Evolutionary conservation across 2,329 filamentous ascomycete species (phyloP).

Genomic region (Aureobasidium mangrovei): DNA sequence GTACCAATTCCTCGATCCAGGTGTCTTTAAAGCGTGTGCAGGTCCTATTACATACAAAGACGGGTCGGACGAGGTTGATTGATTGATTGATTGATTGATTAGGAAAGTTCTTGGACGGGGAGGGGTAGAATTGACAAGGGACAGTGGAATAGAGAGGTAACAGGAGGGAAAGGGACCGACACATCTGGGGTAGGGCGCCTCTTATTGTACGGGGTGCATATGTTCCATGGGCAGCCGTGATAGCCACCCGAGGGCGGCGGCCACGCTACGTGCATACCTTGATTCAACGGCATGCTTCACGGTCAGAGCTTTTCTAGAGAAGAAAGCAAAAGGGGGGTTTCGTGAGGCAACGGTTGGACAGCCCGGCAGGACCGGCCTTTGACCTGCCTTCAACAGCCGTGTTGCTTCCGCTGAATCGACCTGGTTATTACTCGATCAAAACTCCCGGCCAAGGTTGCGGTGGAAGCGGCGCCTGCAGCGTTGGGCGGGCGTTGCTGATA

Average conservation of each 20-base stretch:
- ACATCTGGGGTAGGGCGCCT: constrained; percentile 11
- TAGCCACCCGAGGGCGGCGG: background rate
- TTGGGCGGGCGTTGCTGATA: constrained; percentile 12
- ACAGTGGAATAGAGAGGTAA: background rate
- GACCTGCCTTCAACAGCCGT: background rate
- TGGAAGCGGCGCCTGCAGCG: constrained; percentile 3
- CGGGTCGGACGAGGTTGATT: no score
- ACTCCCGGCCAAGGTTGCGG: constrained; percentile 3
- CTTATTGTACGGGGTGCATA: constrained; percentile 13
- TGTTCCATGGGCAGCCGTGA: background rate
- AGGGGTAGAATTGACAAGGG: background rate
- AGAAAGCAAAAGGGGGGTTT: background rate
- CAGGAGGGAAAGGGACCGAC: background rate
- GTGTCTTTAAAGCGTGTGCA: background rate
- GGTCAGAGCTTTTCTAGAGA: background rate
- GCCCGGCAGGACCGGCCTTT: background rate
- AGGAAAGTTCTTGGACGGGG: no score
- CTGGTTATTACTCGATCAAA: constrained; percentile 14
- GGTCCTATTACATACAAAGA: background rate
- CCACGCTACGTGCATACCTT: background rate
- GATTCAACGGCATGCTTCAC: background rate
- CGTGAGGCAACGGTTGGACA: background rate
- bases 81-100: no score
- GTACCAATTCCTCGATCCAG: no score
- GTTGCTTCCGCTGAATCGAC: background rate